Conservation (phyloP, 2,329 filamentous ascomycete genomes). For the Escovopsis sp. region DNA sequence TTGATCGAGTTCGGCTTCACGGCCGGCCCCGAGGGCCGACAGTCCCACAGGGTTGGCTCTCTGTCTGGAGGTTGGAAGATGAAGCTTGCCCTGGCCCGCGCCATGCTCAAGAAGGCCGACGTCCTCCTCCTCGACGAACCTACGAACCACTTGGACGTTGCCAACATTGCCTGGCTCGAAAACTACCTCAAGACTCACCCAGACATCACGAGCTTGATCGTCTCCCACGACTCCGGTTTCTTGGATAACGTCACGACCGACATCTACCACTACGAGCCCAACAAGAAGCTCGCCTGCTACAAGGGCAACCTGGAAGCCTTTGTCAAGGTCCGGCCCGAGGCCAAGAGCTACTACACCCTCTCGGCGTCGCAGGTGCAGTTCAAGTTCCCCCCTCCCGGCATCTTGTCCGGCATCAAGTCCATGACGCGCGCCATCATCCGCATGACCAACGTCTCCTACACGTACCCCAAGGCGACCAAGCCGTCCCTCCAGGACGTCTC, state of each 20-base stretch:
- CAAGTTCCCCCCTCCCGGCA: slow-evolving; percentile 94
- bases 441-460: slow-evolving; percentile 82
- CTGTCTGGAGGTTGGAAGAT: slow-evolving; percentile 99
- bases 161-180: slow-evolving; percentile 91
- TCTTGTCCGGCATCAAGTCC: slow-evolving; percentile 89
- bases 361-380: slow-evolving; percentile 81
- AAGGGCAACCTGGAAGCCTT: slow-evolving; percentile 73
- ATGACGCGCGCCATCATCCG: slow-evolving; percentile 86
- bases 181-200: slow-evolving; percentile 91
- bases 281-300: slow-evolving; percentile 86
- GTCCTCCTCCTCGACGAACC: slow-evolving; percentile 94
- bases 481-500: slow-evolving; percentile 78
- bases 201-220: slow-evolving; percentile 93
- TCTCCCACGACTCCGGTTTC: slow-evolving; percentile 97
- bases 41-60: slow-evolving; percentile 81
- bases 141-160: slow-evolving; percentile 95
- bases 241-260: slow-evolving; percentile 95
- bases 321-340: slow-evolving; percentile 81
- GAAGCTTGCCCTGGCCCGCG: slow-evolving; percentile 91
- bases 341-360: slow-evolving; percentile 95
- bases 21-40: slow-evolving; percentile 72
- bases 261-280: slow-evolving; percentile 93
- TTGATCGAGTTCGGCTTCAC: slow-evolving; percentile 90
- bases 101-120: slow-evolving; percentile 95
- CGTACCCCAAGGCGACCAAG: slow-evolving; percentile 82